A percentile compares a stretch with the other conserved stretches of the same genome.
phyloP scores from a whole-genome alignment of 345 rosid species.

The Acer campestre region DNA sequence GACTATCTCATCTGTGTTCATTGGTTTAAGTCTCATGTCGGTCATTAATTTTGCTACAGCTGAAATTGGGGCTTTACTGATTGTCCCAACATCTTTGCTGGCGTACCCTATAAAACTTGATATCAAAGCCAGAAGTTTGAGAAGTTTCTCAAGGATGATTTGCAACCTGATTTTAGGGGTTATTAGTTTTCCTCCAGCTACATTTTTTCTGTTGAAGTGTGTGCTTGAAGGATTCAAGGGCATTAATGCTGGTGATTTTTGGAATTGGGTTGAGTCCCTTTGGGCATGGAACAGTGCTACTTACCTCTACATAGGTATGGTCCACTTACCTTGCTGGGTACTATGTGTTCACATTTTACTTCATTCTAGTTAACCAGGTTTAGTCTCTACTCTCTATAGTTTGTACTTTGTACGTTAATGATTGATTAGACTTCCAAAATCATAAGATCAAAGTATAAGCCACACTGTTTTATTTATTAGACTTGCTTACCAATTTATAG shows the following conservation, averaged over 20 bases:
- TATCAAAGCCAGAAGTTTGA: slow-evolving; percentile 38
- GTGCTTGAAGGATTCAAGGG: slow-evolving; percentile 45
- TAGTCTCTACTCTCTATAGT: slow-evolving; percentile 3
- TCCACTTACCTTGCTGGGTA: slow-evolving; percentile 71
- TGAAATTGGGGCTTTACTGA: slow-evolving; percentile 77
- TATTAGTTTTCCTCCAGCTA: slow-evolving; percentile 65
- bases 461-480: neutral
- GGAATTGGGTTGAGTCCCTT: slow-evolving; percentile 85
- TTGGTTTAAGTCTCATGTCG: slow-evolving; percentile 87
- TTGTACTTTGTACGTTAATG: slow-evolving; percentile 6
- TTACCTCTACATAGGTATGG: slow-evolving; percentile 80
- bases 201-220: slow-evolving; percentile 53
- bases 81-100: slow-evolving; percentile 82
- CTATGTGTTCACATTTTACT: slow-evolving; percentile 56
- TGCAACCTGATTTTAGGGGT: slow-evolving; percentile 53
- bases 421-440: slow-evolving; percentile 15
- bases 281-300: slow-evolving; percentile 98
- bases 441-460: slow-evolving; percentile 11
- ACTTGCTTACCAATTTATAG: neutral
- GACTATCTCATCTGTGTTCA: slow-evolving; percentile 72
- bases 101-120: slow-evolving; percentile 67
- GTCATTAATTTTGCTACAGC: slow-evolving; percentile 91
- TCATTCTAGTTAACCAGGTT: slow-evolving; percentile 40
- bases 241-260: slow-evolving; percentile 60
- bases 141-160: slow-evolving; percentile 41